Base-by-base conservation (phyloP, 208 protist genomes). In the Acanthamoeba lenticulata region DNA sequence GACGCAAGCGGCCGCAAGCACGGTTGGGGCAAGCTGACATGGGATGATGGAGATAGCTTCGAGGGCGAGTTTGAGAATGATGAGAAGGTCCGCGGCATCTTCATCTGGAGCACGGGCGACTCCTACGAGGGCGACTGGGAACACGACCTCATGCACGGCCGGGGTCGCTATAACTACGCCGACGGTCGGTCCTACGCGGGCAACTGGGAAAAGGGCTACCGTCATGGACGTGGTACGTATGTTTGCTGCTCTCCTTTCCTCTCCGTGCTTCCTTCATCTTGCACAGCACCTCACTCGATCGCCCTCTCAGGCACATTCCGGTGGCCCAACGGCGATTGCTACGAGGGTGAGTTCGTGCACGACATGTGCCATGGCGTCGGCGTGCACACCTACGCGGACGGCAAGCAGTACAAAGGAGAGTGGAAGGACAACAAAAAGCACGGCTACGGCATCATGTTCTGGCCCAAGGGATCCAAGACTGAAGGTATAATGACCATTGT, bases 351-450 rank as follows among this genome's bases (percentile, higher is more conserved):
- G 86, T 92, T 67, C 15, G 40, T 47, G 27, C 34, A 77, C 21
- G 86, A 92, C 60, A 44, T 67, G 86, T 77, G 60, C 38, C 86
- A 92, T 24, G 86, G 86, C 32, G 40, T 92, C 24, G 86, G 86
- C 55, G 60, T 92, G 60, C 86, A 77, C 60, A 92, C 57, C 86
- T 92, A 77, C 38, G 57, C 86, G 21, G 60, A 92, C 45, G 55
- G 86, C 86, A 92, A 74, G 57, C 57, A 92, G 40, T 92, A 92
- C 57, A 44, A 74, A 24, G 86, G 86, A 3, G 40, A 92, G 15
- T 92, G 49, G 49, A 55, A 57, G 86, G 86, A 74, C 55, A 74
- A 92, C 57, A 74, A 92, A 55, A 92, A 77, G 57, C 57, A 92
- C 38, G 86, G 86, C 81, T 89, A 44, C 34, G 81, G 81, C 47